A percentile compares a stretch with the other conserved stretches of the same genome.
phyloP scores from a whole-genome alignment of 257 asterid genomes.

The Nicotiana tomentosiformis region DNA sequence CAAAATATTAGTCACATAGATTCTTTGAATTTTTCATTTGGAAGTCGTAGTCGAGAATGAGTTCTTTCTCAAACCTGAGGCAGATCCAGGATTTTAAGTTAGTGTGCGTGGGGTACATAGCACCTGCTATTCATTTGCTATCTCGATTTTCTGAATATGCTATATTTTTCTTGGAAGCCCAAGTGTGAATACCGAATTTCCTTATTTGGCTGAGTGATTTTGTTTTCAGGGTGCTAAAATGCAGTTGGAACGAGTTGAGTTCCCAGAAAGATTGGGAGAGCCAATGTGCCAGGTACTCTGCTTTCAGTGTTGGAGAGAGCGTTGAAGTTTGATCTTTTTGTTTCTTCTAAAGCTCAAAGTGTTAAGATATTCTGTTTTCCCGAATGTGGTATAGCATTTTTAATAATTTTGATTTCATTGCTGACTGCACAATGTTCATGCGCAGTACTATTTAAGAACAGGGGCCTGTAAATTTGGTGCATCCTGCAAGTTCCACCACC shows the following conservation, averaged over 20 bases:
- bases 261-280: constrained; percentile 83
- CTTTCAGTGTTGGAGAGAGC: not conserved
- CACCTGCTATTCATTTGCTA: no score
- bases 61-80: not conserved
- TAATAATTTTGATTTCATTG: not conserved
- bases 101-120: no score
- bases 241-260: constrained; percentile 49
- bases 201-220: not conserved
- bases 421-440: constrained; percentile 11
- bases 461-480: constrained; percentile 85
- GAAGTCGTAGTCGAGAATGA: not conserved
- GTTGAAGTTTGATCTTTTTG: not conserved
- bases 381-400: not conserved
- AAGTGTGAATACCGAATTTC: not conserved
- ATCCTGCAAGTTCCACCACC: constrained; percentile 88
- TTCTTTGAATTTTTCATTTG: not conserved
- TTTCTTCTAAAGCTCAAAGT: not conserved
- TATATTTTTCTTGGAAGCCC: not conserved
- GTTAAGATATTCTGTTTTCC: not conserved
- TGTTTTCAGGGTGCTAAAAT: constrained; percentile 24
- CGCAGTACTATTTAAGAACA: constrained; percentile 76
- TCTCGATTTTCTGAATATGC: not conserved
- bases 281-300: constrained; percentile 70
- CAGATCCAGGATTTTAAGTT: not conserved
- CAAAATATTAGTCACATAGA: not conserved